Evolutionary conservation across 2,329 filamentous ascomycete genomes (phyloP).

Genomic region (Botrytis elliptica): DNA sequence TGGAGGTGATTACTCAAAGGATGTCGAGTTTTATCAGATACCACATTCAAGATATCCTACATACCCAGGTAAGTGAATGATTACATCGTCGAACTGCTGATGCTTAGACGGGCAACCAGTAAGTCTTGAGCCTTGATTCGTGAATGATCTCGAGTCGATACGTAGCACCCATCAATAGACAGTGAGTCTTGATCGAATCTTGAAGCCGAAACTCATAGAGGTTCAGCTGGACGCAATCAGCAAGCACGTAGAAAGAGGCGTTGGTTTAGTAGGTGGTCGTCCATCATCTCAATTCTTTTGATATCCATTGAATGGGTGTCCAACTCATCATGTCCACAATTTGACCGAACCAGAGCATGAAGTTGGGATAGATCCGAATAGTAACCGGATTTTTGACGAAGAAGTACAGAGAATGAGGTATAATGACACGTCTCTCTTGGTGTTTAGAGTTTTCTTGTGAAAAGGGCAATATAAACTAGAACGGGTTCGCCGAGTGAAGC

Average conservation of each 20-base stretch:
- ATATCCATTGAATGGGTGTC: not conserved
- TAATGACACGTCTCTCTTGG: not conserved
- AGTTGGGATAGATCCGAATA: not conserved
- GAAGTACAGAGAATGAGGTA: not conserved
- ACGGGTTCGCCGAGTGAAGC: not conserved
- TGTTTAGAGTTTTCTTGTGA: not conserved
- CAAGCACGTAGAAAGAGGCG: not conserved
- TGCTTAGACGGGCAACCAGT: not conserved
- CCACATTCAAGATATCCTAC: not conserved
- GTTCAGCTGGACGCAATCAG: not conserved
- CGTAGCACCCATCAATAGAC: not conserved
- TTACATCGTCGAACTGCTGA: not conserved
- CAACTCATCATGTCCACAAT: slow-evolving; percentile 7
- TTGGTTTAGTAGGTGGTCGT: not conserved
- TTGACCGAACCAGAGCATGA: not conserved
- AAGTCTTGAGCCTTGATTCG: not conserved
- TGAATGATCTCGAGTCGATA: not conserved
- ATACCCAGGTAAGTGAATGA: not conserved
- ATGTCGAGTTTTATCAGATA: not conserved
- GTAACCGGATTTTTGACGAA: not conserved
- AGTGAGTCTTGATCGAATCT: not conserved
- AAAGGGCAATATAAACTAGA: not conserved
- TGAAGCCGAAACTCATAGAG: not conserved
- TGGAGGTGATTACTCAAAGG: not conserved
- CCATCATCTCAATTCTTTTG: not conserved